Evolutionary conservation across 140 eudicot genomes (phyloP), one percentile per base, ranked within the genome.

Genomic region (Artemisia princeps): DNA sequence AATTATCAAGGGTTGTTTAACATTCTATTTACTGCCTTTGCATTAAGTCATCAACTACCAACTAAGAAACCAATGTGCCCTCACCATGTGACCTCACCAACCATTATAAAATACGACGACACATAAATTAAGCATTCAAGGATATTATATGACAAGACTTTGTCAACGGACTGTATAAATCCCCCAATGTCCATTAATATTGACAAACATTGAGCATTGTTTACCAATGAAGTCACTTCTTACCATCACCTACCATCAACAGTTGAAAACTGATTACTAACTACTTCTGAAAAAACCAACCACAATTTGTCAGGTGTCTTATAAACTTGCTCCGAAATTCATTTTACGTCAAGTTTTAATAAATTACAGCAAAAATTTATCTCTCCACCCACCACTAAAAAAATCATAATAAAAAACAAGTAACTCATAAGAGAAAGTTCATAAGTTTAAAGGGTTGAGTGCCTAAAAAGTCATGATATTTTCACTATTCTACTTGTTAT

Each of bases 221-320:
- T 24, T 52, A 63, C 57, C 13, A 5, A 22, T 10, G 55, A 56
- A 22, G 11, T 40, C 46, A 26, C 42, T 55, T 15, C 6, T 10
- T 73, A 37, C 60, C 51, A 50, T 64, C 65, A 50, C 60, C 71
- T 56, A 72, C 40, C 65, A 67, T 67, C 42, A 74, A 60, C 64
- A 74, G 33, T 57, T 15, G 50, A 57, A 50, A 13, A 23, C 30
- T 46, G 49, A 73, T 46, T 12, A 69, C 67, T 26, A 64, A 73
- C 60, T 55, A 54, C 60, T 67, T 72, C 49, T 19, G 33, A 30
- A 60, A 60, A 60, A 24, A 58, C 22, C 67, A 70, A 59, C 67
- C 58, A 70, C 4, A 23, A 59, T 46, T 4, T 66, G 67, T 71
- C 63, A 17, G 51, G 75, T 50, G 13, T 50, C 69, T 50, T 71